Conservation (phyloP, 805 yeast genomes). For the Candida cerambycidarum region DNA sequence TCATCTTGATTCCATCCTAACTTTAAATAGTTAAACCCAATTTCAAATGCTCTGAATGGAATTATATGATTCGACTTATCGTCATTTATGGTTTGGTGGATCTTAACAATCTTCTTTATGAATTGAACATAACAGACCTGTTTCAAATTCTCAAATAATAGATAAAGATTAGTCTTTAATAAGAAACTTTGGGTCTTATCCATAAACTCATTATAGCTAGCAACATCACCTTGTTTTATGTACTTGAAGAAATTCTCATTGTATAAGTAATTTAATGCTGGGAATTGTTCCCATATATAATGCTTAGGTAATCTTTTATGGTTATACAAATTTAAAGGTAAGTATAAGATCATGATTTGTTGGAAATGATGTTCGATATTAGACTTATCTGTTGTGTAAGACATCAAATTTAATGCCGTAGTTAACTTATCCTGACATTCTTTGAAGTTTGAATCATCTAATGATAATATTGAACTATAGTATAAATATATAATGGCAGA, state of each 20-base stretch:
- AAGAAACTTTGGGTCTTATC: slow-evolving; percentile 47
- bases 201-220: slow-evolving; percentile 47
- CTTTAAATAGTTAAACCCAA: slow-evolving; percentile 39
- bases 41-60: slow-evolving; percentile 42
- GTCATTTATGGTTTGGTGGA: slow-evolving; percentile 22
- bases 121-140: slow-evolving; percentile 51
- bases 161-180: slow-evolving; percentile 58
- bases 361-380: slow-evolving; percentile 34
- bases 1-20: slow-evolving; percentile 37
- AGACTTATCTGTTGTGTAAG: slow-evolving; percentile 19
- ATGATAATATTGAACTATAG: slow-evolving; percentile 64
- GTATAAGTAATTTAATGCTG: slow-evolving; percentile 44
- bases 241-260: slow-evolving; percentile 47
- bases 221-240: slow-evolving; percentile 55
- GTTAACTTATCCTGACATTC: slow-evolving; percentile 52
- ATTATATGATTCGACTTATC: slow-evolving; percentile 31
- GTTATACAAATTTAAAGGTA: slow-evolving; percentile 62
- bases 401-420: slow-evolving; percentile 44
- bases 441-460: slow-evolving; percentile 61
- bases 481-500: slow-evolving; percentile 65
- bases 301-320: slow-evolving; percentile 48
- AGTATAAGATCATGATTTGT: slow-evolving; percentile 54
- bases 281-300: slow-evolving; percentile 39
- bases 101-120: slow-evolving; percentile 37
- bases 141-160: slow-evolving; percentile 54